Evolutionary conservation across 768 basidiomycete genomes (phyloP).

Genomic region (Amanita pseudoporphyria): DNA sequence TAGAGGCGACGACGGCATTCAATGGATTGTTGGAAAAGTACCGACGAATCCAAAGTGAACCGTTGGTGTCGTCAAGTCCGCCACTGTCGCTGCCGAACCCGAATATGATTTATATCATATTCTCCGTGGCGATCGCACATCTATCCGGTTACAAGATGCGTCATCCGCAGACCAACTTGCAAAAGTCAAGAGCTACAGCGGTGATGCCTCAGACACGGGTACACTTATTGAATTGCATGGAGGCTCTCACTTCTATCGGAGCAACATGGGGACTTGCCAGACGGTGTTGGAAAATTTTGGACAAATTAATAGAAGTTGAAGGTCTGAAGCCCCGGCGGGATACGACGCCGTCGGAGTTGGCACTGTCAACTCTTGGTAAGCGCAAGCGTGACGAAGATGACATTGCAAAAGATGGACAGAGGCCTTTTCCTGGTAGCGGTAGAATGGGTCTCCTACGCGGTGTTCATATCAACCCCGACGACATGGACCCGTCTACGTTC

Average conservation of each 20-base stretch:
- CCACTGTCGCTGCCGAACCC: conserved; percentile 14
- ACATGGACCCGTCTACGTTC: neutral
- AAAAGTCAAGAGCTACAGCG: conserved; percentile 5
- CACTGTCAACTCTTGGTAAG: conserved; percentile 9
- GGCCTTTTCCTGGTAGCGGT: neutral
- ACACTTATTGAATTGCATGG: conserved; percentile 19
- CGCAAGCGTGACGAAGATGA: conserved; percentile 13
- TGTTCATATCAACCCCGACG: neutral
- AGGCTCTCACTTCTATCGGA: conserved; percentile 19
- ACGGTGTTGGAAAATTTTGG: conserved; percentile 17
- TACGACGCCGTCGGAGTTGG: neutral
- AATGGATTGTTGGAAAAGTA: conserved; percentile 21
- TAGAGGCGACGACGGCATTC: conserved; percentile 19
- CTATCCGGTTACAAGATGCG: conserved; percentile 11
- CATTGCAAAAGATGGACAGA: neutral
- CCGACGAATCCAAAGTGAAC: conserved; percentile 7
- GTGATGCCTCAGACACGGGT: conserved; percentile 18
- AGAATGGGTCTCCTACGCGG: neutral
- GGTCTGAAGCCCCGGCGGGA: conserved; percentile 10
- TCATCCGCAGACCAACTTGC: conserved; percentile 7
- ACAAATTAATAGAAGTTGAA: conserved; percentile 18
- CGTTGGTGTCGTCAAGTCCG: neutral
- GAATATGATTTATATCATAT: conserved; percentile 16
- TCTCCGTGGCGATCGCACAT: conserved; percentile 14
- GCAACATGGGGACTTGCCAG: conserved; percentile 20